Evolutionary conservation across 2,329 filamentous ascomycete genomes (phyloP).

Genomic region (Colletotrichum godetiae): DNA sequence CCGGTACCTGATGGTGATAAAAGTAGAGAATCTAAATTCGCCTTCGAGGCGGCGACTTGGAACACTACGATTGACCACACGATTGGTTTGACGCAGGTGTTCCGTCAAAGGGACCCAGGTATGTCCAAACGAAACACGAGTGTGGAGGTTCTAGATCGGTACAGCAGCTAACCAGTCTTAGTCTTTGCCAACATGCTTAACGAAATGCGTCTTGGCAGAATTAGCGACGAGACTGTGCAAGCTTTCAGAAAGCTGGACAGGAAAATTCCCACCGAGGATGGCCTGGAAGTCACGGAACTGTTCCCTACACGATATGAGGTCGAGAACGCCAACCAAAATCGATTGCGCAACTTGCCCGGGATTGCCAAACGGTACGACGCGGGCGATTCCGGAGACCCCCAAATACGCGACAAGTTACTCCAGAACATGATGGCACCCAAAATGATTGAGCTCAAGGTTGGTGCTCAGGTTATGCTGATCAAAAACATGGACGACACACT

Average conservation of each 20-base stretch:
- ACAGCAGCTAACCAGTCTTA: conserved; percentile 44
- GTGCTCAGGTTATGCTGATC: conserved; percentile 99
- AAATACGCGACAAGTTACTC: conserved; percentile 80
- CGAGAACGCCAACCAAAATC: conserved; percentile 82
- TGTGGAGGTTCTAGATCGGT: neutral
- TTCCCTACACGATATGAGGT: conserved; percentile 94
- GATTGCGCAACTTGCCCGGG: conserved; percentile 79
- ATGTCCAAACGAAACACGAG: conserved; percentile 39
- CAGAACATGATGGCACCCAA: conserved; percentile 94
- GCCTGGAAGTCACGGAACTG: conserved; percentile 86
- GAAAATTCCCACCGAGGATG: conserved; percentile 77
- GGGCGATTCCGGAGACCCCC: conserved; percentile 78
- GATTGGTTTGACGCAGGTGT: conserved; percentile 93
- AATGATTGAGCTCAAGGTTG: conserved; percentile 83
- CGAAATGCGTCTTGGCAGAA: conserved; percentile 91
- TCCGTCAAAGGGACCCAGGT: conserved; percentile 90
- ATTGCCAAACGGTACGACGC: conserved; percentile 77
- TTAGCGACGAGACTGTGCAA: conserved; percentile 79
- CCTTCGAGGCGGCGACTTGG: conserved; percentile 94
- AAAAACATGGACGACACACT: conserved; percentile 96
- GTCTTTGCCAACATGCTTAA: conserved; percentile 96
- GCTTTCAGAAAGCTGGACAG: conserved; percentile 81
- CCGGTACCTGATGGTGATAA: conserved; percentile 85
- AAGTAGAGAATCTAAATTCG: conserved; percentile 79
- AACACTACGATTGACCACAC: conserved; percentile 93